phyloP scores from a whole-genome alignment of 2,329 filamentous ascomycete species.

The Penicillium brasilianum region DNA sequence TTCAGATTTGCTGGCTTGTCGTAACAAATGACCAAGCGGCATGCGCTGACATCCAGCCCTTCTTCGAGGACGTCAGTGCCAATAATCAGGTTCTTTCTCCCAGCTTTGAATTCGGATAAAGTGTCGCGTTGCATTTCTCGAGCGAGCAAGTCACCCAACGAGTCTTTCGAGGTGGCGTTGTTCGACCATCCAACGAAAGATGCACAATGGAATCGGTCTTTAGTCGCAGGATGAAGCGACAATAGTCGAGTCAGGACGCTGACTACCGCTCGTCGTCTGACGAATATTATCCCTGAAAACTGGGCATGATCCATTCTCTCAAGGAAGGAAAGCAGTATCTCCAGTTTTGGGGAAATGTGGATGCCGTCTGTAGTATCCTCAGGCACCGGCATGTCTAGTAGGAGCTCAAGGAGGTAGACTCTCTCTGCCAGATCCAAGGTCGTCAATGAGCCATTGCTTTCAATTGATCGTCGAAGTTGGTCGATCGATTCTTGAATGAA shows the following conservation, averaged over 20 bases:
- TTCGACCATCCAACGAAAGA: constrained; percentile 55
- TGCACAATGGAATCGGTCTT: constrained; percentile 51
- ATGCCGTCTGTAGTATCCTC: constrained; percentile 22
- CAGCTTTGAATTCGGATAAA: constrained; percentile 59
- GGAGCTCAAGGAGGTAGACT: constrained; percentile 57
- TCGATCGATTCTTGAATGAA: constrained; percentile 62
- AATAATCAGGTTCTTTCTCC: constrained; percentile 62
- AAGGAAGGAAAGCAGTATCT: constrained; percentile 61
- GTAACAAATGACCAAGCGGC: constrained; percentile 69
- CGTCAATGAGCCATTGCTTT: constrained; percentile 41
- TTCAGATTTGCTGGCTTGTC: constrained; percentile 66
- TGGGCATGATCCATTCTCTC: constrained; percentile 50
- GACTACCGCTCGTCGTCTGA: constrained; percentile 65
- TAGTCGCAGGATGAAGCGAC: constrained; percentile 54
- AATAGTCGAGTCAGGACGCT: constrained; percentile 65
- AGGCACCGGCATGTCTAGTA: constrained; percentile 28
- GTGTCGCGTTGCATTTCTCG: constrained; percentile 56
- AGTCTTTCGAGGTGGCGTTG: constrained; percentile 48
- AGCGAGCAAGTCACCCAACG: constrained; percentile 56
- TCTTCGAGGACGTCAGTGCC: constrained; percentile 65
- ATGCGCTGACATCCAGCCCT: constrained; percentile 66
- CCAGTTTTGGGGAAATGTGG: constrained; percentile 63
- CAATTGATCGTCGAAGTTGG: constrained; percentile 33
- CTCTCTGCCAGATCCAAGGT: constrained; percentile 58
- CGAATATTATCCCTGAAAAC: constrained; percentile 69